phyloP scores from a whole-genome alignment of 2,329 filamentous ascomycete species.

The Alternaria sp. region DNA sequence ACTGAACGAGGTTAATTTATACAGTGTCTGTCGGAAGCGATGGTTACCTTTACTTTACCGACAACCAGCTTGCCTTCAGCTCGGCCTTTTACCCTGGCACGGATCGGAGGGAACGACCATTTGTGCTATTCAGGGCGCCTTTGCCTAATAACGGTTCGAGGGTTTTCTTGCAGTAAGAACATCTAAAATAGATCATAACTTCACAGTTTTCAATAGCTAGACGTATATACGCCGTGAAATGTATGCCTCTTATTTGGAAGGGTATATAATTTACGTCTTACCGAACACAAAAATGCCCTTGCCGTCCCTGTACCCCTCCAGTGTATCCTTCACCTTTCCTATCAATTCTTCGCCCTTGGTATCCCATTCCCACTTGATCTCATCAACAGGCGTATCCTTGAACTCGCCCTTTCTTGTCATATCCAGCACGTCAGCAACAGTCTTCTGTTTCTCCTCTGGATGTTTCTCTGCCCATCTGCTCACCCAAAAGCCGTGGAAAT shows the following conservation, averaged over 20 bases:
- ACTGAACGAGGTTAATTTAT: neutral
- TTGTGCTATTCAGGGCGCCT: slow-evolving; percentile 53
- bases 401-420: slow-evolving; percentile 80
- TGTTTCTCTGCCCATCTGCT: slow-evolving; percentile 85
- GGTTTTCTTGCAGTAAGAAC: slow-evolving; percentile 31
- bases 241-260: neutral
- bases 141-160: slow-evolving; percentile 56
- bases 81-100: slow-evolving; percentile 52
- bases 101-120: slow-evolving; percentile 55
- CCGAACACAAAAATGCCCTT: slow-evolving; percentile 91
- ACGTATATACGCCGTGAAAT: neutral
- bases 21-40: slow-evolving; percentile 53
- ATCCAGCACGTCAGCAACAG: slow-evolving; percentile 83
- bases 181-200: neutral
- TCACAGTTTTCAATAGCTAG: neutral
- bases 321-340: slow-evolving; percentile 79
- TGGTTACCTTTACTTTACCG: slow-evolving; percentile 63
- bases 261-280: slow-evolving; percentile 36
- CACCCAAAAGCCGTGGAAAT: slow-evolving; percentile 94
- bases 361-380: slow-evolving; percentile 83
- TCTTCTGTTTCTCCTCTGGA: slow-evolving; percentile 75
- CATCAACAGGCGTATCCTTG: slow-evolving; percentile 80
- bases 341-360: slow-evolving; percentile 74
- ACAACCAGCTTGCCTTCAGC: slow-evolving; percentile 58
- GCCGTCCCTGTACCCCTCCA: slow-evolving; percentile 83